These are phyloP conservation scores for Penicillium herquei DNA, from an alignment of 495 filamentous ascomycete genomes.

Conservation along the genomic window DNA sequence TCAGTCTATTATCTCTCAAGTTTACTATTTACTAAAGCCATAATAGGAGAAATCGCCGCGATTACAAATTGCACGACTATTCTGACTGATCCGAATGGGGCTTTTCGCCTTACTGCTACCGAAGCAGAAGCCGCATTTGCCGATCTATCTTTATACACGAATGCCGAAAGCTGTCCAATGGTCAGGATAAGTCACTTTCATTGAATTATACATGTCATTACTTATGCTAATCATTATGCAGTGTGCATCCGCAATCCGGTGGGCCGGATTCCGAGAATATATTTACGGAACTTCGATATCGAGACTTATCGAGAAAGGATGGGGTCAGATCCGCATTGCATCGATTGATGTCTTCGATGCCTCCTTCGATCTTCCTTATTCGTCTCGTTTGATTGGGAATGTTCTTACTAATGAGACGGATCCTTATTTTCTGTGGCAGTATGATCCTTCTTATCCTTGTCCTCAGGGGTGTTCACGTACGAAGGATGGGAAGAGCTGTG, in stretches of 20 bases:
- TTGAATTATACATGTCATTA: background rate
- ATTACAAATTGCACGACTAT: slow-evolving; percentile 52
- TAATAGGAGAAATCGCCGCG: slow-evolving; percentile 49
- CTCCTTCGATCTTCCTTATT: slow-evolving; percentile 33
- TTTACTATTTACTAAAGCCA: background rate
- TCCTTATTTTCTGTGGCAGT: slow-evolving; percentile 53
- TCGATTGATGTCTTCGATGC: slow-evolving; percentile 45
- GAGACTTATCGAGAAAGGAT: slow-evolving; percentile 36
- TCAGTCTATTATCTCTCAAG: background rate
- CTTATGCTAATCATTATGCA: slow-evolving; percentile 3
- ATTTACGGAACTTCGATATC: slow-evolving; percentile 53
- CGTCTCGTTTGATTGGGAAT: slow-evolving; percentile 35
- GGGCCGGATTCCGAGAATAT: slow-evolving; percentile 54
- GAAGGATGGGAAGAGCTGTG: background rate
- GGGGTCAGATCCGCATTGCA: slow-evolving; percentile 49
- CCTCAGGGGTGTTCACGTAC: slow-evolving; percentile 38
- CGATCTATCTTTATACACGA: slow-evolving; percentile 53
- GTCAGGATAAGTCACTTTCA: slow-evolving; percentile 11
- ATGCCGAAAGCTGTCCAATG: slow-evolving; percentile 57
- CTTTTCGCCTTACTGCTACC: slow-evolving; percentile 37
- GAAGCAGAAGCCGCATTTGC: slow-evolving; percentile 42
- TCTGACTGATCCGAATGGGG: slow-evolving; percentile 41
- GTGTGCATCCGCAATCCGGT: slow-evolving; percentile 56
- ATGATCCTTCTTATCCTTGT: slow-evolving; percentile 38
- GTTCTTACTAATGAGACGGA: slow-evolving; percentile 53